A percentile compares a stretch with the other conserved stretches of the same genome.
Evolutionary conservation across 139 green algal species (phyloP).

Genomic region (Klebsormidium nitens): DNA sequence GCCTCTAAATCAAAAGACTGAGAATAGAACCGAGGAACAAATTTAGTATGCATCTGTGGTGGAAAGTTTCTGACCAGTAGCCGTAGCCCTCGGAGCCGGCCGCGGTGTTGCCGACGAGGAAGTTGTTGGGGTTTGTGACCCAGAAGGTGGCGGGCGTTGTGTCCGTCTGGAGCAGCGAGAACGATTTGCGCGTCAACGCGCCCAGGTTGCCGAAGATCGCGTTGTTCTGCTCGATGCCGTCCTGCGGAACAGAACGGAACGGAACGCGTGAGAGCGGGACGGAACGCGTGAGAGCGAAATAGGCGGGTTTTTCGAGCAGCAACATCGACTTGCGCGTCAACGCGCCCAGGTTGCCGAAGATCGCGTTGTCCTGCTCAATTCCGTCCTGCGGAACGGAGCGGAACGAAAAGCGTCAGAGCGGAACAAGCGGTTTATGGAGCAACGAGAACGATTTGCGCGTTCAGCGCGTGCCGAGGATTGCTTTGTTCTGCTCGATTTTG

Average conservation of each 20-base stretch:
- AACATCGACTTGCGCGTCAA: slow-evolving; percentile 31
- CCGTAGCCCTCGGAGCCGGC: slow-evolving; percentile 40
- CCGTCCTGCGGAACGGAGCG: slow-evolving; percentile 48
- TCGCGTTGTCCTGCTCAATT: slow-evolving; percentile 45
- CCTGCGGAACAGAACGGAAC: slow-evolving; percentile 40
- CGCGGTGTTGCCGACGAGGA: slow-evolving; percentile 46
- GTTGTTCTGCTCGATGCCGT: slow-evolving; percentile 53
- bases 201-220: slow-evolving; percentile 56
- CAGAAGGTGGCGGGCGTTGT: slow-evolving; percentile 64
- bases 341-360: slow-evolving; percentile 61
- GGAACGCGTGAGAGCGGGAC: too few relatives aligned
- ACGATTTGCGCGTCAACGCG: slow-evolving; percentile 44
- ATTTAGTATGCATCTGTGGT: too few relatives aligned
- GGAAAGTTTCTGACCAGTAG: too few relatives aligned
- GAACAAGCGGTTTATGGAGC: too few relatives aligned
- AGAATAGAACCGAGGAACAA: too few relatives aligned
- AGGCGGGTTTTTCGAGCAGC: slow-evolving; percentile 16
- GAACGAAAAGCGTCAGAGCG: too few relatives aligned
- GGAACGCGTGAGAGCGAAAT: too few relatives aligned
- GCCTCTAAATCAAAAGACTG: too few relatives aligned
- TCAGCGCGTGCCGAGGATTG: slow-evolving; percentile 54
- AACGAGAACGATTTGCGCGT: slow-evolving; percentile 26
- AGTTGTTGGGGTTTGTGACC: slow-evolving; percentile 76
- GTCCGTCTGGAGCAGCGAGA: slow-evolving; percentile 40
- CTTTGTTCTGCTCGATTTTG: slow-evolving; percentile 48